A percentile compares a stretch with the other conserved stretches of the same genome.
Conservation (phyloP, 805 yeast species). For the Priceomyces carsonii region DNA sequence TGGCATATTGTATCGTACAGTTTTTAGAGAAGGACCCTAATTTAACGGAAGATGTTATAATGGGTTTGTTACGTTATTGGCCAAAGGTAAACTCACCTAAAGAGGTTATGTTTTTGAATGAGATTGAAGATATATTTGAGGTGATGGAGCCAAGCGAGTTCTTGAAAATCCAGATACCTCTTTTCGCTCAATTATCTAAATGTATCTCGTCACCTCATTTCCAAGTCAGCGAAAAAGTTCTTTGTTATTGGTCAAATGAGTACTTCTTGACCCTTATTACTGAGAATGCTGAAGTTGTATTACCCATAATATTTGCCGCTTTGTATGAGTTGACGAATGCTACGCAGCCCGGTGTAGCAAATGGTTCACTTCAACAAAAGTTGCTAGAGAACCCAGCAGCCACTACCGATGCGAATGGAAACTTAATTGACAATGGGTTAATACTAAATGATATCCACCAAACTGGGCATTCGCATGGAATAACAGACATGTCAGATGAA, state of each 20-base stretch:
- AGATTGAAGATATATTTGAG: slow-evolving; percentile 94
- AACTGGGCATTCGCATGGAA: slow-evolving; percentile 11
- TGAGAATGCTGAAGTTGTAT: slow-evolving; percentile 87
- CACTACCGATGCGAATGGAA: slow-evolving; percentile 44
- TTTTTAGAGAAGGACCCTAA: slow-evolving; percentile 92
- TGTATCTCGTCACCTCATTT: slow-evolving; percentile 95
- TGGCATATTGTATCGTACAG: slow-evolving; percentile 96
- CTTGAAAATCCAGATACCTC: slow-evolving; percentile 85
- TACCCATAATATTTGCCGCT: slow-evolving; percentile 90
- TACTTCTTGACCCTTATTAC: slow-evolving; percentile 87
- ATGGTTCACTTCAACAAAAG: slow-evolving; percentile 41
- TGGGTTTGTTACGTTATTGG: slow-evolving; percentile 93
- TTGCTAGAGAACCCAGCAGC: slow-evolving; percentile 37
- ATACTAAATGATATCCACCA: slow-evolving; percentile 27
- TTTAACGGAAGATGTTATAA: slow-evolving; percentile 92
- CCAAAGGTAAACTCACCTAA: slow-evolving; percentile 94
- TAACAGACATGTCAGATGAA: slow-evolving; percentile 42
- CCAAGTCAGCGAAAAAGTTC: slow-evolving; percentile 94
- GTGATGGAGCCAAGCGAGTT: slow-evolving; percentile 94
- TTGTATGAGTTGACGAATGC: slow-evolving; percentile 76
- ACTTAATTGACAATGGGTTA: slow-evolving; percentile 39
- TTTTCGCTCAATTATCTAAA: slow-evolving; percentile 90
- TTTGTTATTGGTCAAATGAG: slow-evolving; percentile 93
- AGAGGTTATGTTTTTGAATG: slow-evolving; percentile 94
- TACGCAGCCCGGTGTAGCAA: slow-evolving; percentile 45